Base-by-base conservation (phyloP, 805 yeast genomes). In the Lipomyces sp. region DNA sequence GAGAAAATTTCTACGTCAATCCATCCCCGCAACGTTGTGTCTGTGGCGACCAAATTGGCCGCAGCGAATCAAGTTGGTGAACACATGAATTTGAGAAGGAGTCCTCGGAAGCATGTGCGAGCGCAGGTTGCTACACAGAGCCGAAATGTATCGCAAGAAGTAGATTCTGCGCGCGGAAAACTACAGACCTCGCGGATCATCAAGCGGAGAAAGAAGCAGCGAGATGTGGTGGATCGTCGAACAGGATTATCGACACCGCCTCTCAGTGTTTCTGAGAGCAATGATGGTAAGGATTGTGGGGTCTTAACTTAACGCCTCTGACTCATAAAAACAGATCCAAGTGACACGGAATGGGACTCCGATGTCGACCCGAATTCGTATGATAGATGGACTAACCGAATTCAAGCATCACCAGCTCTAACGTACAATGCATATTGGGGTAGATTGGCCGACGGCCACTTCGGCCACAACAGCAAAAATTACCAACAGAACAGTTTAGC, bases 361-460 rank as follows among this genome's bases (percentile, higher is more conserved):
- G 59, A 57, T 8, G 11, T 24, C 6, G 62, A 57, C 29, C 30
- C 32, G n/a, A 53, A 48, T 5, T 57, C 24, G 42, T 57, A 24
- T 37, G 58, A 10, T 15, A 37, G n/a, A 18, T 18, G 30, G 51
- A 34, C 37, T 30, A 42, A 18, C 60, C 33, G 29, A 57, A 51
- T 50, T 15, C 35, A 3, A 35, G 29, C 37, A 7, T 7, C 24
- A 58, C 37, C 35, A 35, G 58, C 24, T n/a, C 42, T 45, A 11
- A 33, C 60, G 8, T 66, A 63, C 50, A 64, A 60, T 68, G 73
- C 62, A 57, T 66, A 64, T 15, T 66, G 66, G 37, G 66, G 69
- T 18, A 10, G 13, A 2, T 11, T 30, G 10, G 62, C 57, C 15
- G 4, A 18, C 34, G 37, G 24, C n/a, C 4, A 13, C 32, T 18